phyloP scores from a whole-genome alignment of 2,329 filamentous ascomycete genomes.

The Cadophora sp. region DNA sequence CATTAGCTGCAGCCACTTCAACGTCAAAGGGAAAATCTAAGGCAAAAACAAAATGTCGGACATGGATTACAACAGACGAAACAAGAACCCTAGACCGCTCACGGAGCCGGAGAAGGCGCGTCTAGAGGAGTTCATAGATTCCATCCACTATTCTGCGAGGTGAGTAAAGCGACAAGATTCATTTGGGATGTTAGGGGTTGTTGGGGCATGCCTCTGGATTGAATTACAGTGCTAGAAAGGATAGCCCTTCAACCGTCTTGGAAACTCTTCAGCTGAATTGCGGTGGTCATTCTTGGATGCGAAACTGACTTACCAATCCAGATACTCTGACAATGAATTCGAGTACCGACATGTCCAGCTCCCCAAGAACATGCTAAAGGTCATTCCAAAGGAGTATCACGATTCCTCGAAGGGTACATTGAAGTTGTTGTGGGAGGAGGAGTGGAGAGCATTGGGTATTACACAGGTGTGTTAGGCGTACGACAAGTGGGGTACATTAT shows the following conservation, averaged over 20 bases:
- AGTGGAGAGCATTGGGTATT: slow-evolving; percentile 96
- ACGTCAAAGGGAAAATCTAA: not conserved
- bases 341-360: slow-evolving; percentile 98
- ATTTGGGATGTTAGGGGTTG: not conserved
- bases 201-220: not conserved
- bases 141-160: slow-evolving; percentile 95
- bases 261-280: not conserved
- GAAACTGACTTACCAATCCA: slow-evolving; percentile 50
- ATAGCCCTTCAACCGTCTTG: not conserved
- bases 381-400: slow-evolving; percentile 93
- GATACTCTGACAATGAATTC: slow-evolving; percentile 90
- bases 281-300: not conserved
- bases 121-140: slow-evolving; percentile 89
- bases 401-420: slow-evolving; percentile 88
- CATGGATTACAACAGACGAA: slow-evolving; percentile 78
- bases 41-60: slow-evolving; percentile 36
- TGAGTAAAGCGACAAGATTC: slow-evolving; percentile 52
- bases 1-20: slow-evolving; percentile 21
- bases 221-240: not conserved
- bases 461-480: slow-evolving; percentile 73
- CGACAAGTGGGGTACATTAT: no score
- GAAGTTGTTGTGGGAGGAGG: slow-evolving; percentile 97
- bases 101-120: slow-evolving; percentile 81
- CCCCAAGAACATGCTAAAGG: slow-evolving; percentile 97
- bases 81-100: slow-evolving; percentile 82